phyloP scores from a whole-genome alignment of 192 early-diverging fungal genomes.

The Funneliformis mosseae region DNA sequence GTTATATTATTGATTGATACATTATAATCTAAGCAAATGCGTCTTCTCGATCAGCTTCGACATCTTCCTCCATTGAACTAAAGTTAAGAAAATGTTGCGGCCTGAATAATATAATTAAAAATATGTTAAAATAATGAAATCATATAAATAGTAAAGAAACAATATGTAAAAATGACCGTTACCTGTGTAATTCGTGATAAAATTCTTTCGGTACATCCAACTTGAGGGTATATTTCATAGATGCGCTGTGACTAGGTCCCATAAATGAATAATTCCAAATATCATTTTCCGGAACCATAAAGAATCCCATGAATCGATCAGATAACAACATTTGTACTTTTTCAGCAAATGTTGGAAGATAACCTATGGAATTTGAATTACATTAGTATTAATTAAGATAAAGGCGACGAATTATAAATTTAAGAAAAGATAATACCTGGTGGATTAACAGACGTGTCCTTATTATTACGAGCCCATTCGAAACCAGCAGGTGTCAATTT shows the following conservation, averaged over 20 bases:
- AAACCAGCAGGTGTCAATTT: constrained; percentile 95
- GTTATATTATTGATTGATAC: no score
- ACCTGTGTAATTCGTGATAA: constrained; percentile 90
- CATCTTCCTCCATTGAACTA: constrained; percentile 63
- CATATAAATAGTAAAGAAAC: background rate
- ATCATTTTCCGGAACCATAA: constrained; percentile 95
- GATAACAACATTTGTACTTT: constrained; percentile 97
- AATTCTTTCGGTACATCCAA: constrained; percentile 96
- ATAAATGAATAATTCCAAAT: constrained; percentile 99
- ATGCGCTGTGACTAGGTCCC: constrained; percentile 88
- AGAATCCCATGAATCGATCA: constrained; percentile 96
- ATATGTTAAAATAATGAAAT: background rate
- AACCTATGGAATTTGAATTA: constrained; percentile 55
- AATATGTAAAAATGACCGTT: background rate
- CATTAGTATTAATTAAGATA: background rate
- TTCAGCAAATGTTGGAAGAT: constrained; percentile 86
- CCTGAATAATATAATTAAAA: constrained; percentile 33
- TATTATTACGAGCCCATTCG: constrained; percentile 96
- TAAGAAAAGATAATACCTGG: constrained; percentile 33
- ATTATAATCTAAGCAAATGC: constrained; percentile 50
- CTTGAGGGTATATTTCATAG: constrained; percentile 90
- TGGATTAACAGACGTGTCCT: constrained; percentile 84
- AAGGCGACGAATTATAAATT: background rate
- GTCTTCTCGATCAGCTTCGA: constrained; percentile 65
- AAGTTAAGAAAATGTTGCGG: constrained; percentile 96